Evolutionary conservation across 208 protist species (phyloP), one percentile per base, ranked within the genome.

Genomic region (Trypanosoma theileri): DNA sequence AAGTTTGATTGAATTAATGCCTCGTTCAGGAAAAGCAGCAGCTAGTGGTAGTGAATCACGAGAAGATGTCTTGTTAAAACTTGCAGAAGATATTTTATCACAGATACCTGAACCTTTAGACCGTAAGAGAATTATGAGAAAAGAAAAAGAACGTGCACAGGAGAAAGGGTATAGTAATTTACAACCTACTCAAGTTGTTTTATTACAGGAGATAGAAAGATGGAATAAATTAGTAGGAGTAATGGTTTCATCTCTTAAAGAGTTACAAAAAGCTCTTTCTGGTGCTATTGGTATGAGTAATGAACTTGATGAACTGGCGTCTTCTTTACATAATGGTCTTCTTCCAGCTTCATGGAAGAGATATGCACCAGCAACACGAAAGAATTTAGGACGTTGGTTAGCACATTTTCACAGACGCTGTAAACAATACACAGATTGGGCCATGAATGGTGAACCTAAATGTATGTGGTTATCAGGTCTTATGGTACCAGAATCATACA

Each of bases 401-500:
- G 81, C 83, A 3, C 97, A 99, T 77, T 99, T 99, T 77, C 79
- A 95, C 52, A 68, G 80, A 11, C 86, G 98, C 13, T 76, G 97
- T 53, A 63, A 84, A 60, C 98, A 99, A 83, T 99, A 99, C 86
- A 66, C 84, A 10, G n/a, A 75, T 11, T 99, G 98, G 98, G 88
- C 97, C 53, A 75, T 82, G 48, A 80, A 95, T 62, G 97, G 97
- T 19, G 98, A 99, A 76, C 98, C 98, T 8, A 85, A 88, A 64
- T 98, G 98, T 59, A 98, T 99, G 84, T 99, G 98, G 98, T 93
- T 99, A 9, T 97, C 96, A 8, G 98, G 98, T 6, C 90, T 99
- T n/a, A 98, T 99, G 87, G 91, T 99, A 52, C 98, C 98, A 2
- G 98, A 99, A 63, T 97, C 98, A 10, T 99, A 98, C 71, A 86